Evolutionary conservation across 2,329 filamentous ascomycete genomes (phyloP), one percentile per base, ranked within the genome.

Genomic region (Fusarium pseudonygamai): DNA sequence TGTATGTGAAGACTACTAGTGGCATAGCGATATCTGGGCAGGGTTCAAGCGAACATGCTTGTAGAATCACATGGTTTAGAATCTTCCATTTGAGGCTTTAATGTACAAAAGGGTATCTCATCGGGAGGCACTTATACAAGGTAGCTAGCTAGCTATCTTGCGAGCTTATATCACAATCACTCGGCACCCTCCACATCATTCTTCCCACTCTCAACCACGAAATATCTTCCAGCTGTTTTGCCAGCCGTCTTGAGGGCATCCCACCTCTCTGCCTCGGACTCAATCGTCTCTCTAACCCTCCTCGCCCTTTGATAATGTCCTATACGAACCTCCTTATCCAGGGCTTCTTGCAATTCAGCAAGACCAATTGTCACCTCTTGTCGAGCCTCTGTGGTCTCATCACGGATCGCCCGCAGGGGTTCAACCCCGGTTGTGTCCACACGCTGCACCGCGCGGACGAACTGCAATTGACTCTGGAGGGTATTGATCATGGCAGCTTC

Each of bases 371-470:
- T 89, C 60, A 86, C 84, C 73, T 91, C 90, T 52, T 83, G 80
- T 12, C 90, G 90, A 50, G 87, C 87, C 71, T 90, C 89, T 42
- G 83, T 79, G 3, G 93, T 93, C 84, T 96, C 95, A 80, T 98
- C 96, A 60, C 94, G 90, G 64, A 98, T 92, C 49, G 92, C 92
- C 57, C 89, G 87, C 47, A 99, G 83, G 0, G 96, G 95, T 63
- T 90, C 87, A 1, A 98, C 86, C 7, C 88, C 90, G 1, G 86
- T 83, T 1, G 94, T 95, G 80, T 97, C 89, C 55, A 97, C 92
- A 49, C 87, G 85, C 79, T 97, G 95, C 26, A 98, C 91, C 71
- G 94, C 90, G 69, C 90, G 91, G n/a, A 98, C 95, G 79, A 99
- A 99, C 78, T 93, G 92, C 0, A 99, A 88, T 80, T 99, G 96